Evolutionary conservation across 192 early-diverging fungal genomes (phyloP).

Genomic region (Backusella circina): DNA sequence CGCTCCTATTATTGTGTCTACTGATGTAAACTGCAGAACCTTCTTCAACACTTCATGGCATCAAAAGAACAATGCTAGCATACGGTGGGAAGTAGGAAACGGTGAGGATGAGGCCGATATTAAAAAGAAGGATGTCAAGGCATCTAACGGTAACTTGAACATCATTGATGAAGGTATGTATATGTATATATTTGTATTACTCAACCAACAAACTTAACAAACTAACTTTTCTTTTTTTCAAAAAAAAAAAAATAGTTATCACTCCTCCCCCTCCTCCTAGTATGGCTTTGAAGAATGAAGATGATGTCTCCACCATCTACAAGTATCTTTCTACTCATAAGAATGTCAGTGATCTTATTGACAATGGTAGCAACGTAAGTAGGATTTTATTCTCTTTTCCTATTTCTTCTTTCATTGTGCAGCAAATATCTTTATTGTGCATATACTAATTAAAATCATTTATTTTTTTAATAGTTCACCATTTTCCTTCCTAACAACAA

Average conservation of each 20-base stretch:
- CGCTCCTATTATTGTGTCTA: not conserved
- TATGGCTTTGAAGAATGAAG: not conserved
- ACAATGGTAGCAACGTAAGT: not conserved
- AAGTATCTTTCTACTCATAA: not conserved
- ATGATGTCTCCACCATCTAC: not conserved
- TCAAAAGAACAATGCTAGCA: not conserved
- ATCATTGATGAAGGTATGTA: conserved; percentile 10
- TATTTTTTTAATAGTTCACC: conserved; percentile 7
- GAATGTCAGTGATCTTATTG: not conserved
- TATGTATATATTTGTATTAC: not conserved
- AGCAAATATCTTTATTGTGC: not conserved
- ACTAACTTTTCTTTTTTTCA: not conserved
- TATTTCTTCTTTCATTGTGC: not conserved
- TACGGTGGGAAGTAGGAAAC: conserved; percentile 10
- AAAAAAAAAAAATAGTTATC: not conserved
- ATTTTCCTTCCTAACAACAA: conserved; percentile 14
- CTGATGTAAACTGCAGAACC: not conserved
- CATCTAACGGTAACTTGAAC: conserved; percentile 16
- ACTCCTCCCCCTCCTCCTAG: not conserved
- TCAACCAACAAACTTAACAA: not conserved
- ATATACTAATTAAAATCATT: not conserved
- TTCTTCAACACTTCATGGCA: not conserved
- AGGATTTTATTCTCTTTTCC: not conserved
- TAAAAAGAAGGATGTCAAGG: conserved; percentile 1
- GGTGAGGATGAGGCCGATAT: not conserved